Evolutionary conservation across 805 yeast species (phyloP).

Genomic region (Ogataea degrootiae): DNA sequence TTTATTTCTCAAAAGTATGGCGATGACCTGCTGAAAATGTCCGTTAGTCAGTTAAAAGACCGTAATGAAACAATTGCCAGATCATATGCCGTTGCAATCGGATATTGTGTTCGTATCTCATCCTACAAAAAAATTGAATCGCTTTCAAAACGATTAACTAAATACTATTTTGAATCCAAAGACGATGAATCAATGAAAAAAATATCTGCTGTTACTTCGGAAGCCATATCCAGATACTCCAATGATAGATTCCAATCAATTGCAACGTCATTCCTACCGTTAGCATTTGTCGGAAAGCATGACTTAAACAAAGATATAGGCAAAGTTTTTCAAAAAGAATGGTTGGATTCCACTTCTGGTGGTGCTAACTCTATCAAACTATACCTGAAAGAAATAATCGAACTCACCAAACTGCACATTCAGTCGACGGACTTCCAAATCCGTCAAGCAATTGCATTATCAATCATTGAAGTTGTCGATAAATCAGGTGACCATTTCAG

Average conservation of each 20-base stretch:
- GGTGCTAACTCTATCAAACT: conserved; percentile 64
- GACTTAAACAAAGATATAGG: conserved; percentile 48
- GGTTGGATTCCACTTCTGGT: conserved; percentile 78
- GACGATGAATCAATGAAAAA: conserved; percentile 36
- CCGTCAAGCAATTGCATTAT: conserved; percentile 65
- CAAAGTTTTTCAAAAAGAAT: conserved; percentile 52
- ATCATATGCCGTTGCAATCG: conserved; percentile 77
- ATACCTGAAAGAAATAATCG: conserved; percentile 64
- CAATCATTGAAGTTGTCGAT: conserved; percentile 56
- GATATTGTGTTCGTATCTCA: conserved; percentile 67
- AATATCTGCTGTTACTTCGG: conserved; percentile 57
- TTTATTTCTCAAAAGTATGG: conserved; percentile 45
- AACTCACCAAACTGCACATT: conserved; percentile 45
- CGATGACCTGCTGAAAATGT: conserved; percentile 55
- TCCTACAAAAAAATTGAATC: conserved; percentile 45
- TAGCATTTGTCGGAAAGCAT: conserved; percentile 73
- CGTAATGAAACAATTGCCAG: conserved; percentile 67
- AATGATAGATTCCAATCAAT: conserved; percentile 61
- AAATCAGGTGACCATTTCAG: conserved; percentile 32
- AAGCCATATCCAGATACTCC: conserved; percentile 63
- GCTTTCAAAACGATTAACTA: conserved; percentile 47
- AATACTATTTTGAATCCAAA: conserved; percentile 55
- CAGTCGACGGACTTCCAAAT: conserved; percentile 55
- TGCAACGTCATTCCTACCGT: conserved; percentile 64
- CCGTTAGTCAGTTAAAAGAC: conserved; percentile 58